A percentile compares a stretch with the other conserved stretches of the same genome.
phyloP scores from a whole-genome alignment of 352 stramenopile genomes.

The Phytopythium boreale region DNA sequence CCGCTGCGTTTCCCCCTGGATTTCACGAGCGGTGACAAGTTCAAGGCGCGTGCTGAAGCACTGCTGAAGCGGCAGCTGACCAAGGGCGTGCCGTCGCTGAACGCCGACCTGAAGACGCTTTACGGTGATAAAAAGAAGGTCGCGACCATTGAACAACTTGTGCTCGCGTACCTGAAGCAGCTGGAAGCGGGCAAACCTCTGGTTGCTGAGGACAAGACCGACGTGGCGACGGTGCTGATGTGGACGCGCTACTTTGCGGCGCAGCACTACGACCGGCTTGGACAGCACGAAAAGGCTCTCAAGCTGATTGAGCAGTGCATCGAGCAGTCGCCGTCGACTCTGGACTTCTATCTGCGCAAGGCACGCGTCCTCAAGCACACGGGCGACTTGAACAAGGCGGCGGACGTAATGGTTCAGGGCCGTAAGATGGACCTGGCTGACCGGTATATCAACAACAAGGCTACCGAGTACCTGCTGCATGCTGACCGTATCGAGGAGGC shows the following conservation, averaged over 20 bases:
- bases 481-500: slow-evolving; percentile 91
- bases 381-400: slow-evolving; percentile 89
- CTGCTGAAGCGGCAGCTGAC: slow-evolving; percentile 72
- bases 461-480: slow-evolving; percentile 96
- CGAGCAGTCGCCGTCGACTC: slow-evolving; percentile 81
- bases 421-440: slow-evolving; percentile 95
- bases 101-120: slow-evolving; percentile 91
- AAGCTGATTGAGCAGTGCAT: slow-evolving; percentile 92
- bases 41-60: slow-evolving; percentile 64
- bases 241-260: slow-evolving; percentile 93
- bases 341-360: slow-evolving; percentile 96
- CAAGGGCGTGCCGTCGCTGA: slow-evolving; percentile 93
- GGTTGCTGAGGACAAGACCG: slow-evolving; percentile 26
- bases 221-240: slow-evolving; percentile 45
- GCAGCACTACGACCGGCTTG: slow-evolving; percentile 91
- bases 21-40: slow-evolving; percentile 74
- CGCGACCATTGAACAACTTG: slow-evolving; percentile 64
- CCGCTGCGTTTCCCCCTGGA: slow-evolving; percentile 91
- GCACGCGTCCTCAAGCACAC: slow-evolving; percentile 92
- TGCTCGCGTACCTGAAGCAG: slow-evolving; percentile 78
- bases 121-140: slow-evolving; percentile 68
- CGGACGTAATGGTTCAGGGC: slow-evolving; percentile 89
- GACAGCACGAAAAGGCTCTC: slow-evolving; percentile 86
- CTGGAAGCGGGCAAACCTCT: slow-evolving; percentile 67
- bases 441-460: slow-evolving; percentile 99